Evolutionary conservation across 768 basidiomycete genomes (phyloP), one percentile per base, ranked within the genome.

Genomic region (Mycena epipterygia): DNA sequence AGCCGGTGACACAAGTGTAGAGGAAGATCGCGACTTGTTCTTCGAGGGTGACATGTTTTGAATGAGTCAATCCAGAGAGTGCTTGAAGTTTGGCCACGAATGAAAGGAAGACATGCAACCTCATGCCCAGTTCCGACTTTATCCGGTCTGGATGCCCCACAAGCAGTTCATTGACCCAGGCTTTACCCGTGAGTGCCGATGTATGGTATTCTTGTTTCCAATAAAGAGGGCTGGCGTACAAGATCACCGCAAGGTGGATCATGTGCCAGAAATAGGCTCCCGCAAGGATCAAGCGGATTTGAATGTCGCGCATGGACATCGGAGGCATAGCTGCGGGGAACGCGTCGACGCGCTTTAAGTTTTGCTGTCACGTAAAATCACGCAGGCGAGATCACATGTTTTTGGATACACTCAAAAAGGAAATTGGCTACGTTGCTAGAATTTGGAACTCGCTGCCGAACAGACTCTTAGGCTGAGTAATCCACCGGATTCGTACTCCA

Each of bases 11-110:
- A 55, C 65, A 70, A 29, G 68, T 74, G 46, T 79, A 79, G 13
- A 80, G 67, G 56, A 80, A 80, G 33, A 78, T 79, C 51, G 77
- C 76, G 11, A 70, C 64, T 56, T 76, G 71, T 51, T 79, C 77
- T 42, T 78, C 71, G 2, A 79, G 25, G 17, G 64, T n/a, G 17
- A 77, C 42, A 42, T 3, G 8, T 27, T 33, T 67, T 44, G 42
- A 44, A 21, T 44, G 9, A 5, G 8, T 21, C 42, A 44, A 21
- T 19, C 9, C 17, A 14, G 35, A 37, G 21, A 44, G 13, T 64
- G n/a, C 32, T 11, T n/a, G 41, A 46, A 60, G 72, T 39, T 73
- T 44, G 13, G 55, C 51, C 16, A 75, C 48, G 13, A 79, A 62
- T 2, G 16, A 39, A 17, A 42, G 16, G 49, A 77, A 79, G 9